These are phyloP conservation scores for Annulohypoxylon truncatum DNA, from an alignment of 2,329 filamentous ascomycete genomes.

Conservation along the genomic window DNA sequence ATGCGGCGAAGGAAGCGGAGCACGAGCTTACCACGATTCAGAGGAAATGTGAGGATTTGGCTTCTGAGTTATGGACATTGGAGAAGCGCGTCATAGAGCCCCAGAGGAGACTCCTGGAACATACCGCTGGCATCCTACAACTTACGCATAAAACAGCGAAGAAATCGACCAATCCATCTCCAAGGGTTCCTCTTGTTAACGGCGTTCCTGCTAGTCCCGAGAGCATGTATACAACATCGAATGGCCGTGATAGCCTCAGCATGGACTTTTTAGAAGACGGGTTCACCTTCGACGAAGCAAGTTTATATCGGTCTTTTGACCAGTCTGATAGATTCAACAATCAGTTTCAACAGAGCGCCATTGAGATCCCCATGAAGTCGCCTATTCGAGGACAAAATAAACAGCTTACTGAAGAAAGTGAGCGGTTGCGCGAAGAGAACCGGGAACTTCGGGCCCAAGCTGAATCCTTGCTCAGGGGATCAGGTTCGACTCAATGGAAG, in stretches of 20 bases:
- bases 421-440: slow-evolving; percentile 61
- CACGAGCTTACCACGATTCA: slow-evolving; percentile 79
- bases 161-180: slow-evolving; percentile 60
- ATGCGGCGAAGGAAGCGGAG: slow-evolving; percentile 72
- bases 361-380: slow-evolving; percentile 70
- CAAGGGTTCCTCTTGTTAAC: slow-evolving; percentile 58
- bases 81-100: slow-evolving; percentile 81
- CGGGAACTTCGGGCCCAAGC: slow-evolving; percentile 52
- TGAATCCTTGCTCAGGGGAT: slow-evolving; percentile 52
- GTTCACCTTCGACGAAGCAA: slow-evolving; percentile 80
- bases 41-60: slow-evolving; percentile 86
- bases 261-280: slow-evolving; percentile 66
- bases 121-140: slow-evolving; percentile 92
- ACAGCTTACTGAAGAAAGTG: slow-evolving; percentile 61
- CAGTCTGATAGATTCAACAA: slow-evolving; percentile 63
- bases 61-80: slow-evolving; percentile 80
- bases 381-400: slow-evolving; percentile 65
- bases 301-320: slow-evolving; percentile 77
- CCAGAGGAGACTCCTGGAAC: slow-evolving; percentile 81
- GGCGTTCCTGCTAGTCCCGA: slow-evolving; percentile 80
- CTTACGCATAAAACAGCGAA: slow-evolving; percentile 85
- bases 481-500: slow-evolving; percentile 56
- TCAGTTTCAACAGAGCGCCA: slow-evolving; percentile 55
- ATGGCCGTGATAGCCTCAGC: slow-evolving; percentile 70
- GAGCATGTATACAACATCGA: slow-evolving; percentile 77